Conservation (phyloP, 805 yeast genomes). For the Metschnikowia borealis region DNA sequence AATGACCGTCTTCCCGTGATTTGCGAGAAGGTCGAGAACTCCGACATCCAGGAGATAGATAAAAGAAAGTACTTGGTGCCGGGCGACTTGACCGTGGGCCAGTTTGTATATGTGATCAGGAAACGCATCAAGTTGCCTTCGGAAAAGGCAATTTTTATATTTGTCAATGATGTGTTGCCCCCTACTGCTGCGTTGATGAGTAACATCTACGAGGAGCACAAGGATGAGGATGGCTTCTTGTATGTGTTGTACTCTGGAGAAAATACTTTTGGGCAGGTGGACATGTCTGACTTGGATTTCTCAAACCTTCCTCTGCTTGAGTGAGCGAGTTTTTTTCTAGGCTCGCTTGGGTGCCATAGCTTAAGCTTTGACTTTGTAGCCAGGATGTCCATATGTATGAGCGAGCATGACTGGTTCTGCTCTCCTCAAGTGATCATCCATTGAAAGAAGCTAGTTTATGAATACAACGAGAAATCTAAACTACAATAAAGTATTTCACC, state of each 20-base stretch:
- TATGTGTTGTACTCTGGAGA: constrained; percentile 96
- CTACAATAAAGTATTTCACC: too few species aligned
- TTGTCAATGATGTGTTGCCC: constrained; percentile 94
- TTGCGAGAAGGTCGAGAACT: constrained; percentile 95
- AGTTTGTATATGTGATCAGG: constrained; percentile 95
- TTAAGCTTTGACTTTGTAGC: neutral
- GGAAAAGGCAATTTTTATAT: constrained; percentile 96
- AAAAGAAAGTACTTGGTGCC: constrained; percentile 97
- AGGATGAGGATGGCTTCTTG: constrained; percentile 95
- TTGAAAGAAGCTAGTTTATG: too few species aligned
- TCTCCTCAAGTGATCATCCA: neutral
- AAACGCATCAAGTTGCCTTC: constrained; percentile 93
- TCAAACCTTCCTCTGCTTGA: constrained; percentile 9
- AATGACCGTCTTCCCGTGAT: constrained; percentile 92
- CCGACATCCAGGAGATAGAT: constrained; percentile 93
- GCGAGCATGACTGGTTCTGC: constrained; percentile 3
- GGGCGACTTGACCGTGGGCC: constrained; percentile 93
- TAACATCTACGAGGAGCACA: constrained; percentile 91
- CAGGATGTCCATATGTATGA: neutral
- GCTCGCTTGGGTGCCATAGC: neutral
- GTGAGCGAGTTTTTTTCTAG: neutral
- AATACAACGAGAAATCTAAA: too few species aligned
- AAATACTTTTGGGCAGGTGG: constrained; percentile 79
- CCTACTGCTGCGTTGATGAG: constrained; percentile 98
- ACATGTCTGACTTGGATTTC: constrained; percentile 19